A percentile compares a stretch with the other conserved stretches of the same genome.
These are phyloP conservation scores for Ceratocystis huliohia DNA, from an alignment of 2,329 filamentous ascomycete genomes.

Conservation along the genomic window DNA sequence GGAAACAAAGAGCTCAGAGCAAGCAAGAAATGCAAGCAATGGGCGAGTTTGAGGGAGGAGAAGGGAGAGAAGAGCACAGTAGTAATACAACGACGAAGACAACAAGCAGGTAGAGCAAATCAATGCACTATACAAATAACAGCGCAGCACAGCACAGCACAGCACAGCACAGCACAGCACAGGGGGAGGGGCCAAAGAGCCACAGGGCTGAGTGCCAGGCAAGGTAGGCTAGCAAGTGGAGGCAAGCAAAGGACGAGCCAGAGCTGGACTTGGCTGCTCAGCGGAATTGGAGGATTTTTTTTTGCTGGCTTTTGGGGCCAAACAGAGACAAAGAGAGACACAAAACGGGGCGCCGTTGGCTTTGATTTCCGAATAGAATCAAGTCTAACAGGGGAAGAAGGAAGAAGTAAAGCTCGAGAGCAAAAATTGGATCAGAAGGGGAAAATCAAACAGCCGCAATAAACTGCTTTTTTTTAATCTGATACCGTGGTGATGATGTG, in stretches of 20 bases:
- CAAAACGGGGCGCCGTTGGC: neutral
- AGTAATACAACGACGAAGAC: neutral
- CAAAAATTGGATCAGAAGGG: neutral
- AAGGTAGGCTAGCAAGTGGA: neutral
- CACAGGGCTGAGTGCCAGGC: too few species aligned
- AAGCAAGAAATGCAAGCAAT: conserved; percentile 15
- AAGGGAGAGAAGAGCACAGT: neutral
- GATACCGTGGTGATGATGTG: neutral
- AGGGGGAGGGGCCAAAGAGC: too few species aligned
- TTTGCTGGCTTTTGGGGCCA: conserved; percentile 1
- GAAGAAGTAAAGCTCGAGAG: neutral
- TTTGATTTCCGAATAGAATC: neutral
- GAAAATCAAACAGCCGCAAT: neutral
- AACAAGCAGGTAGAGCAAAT: too few species aligned
- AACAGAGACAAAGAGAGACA: neutral
- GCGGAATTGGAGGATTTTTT: conserved; percentile 1
- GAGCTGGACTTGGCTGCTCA: neutral
- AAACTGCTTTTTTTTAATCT: neutral
- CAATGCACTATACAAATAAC: too few species aligned
- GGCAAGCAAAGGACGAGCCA: conserved; percentile 14
- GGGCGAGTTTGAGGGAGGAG: conserved; percentile 10
- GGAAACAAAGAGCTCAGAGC: neutral
- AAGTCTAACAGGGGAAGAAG: neutral
- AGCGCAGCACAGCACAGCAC: too few species aligned
- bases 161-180: too few species aligned